Evolutionary conservation across 805 yeast genomes (phyloP), one percentile per base, ranked within the genome.

Genomic region (Metschnikowia matae): DNA sequence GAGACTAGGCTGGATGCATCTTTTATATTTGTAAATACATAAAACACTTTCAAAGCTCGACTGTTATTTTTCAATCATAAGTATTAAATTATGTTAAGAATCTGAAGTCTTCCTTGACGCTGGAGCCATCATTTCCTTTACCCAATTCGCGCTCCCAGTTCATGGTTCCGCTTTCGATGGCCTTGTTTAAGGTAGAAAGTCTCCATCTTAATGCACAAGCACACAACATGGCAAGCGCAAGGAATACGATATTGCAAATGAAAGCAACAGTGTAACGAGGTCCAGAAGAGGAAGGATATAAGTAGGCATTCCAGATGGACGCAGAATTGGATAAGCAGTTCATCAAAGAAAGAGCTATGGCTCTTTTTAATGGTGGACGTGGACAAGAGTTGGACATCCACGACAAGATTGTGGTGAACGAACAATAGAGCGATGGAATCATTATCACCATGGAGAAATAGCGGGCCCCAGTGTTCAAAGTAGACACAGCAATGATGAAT

Each of bases 401-500:
- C 2, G 84, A 68, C 40, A 79, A 65, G 43, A 76, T 75, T 6
- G 75, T 71, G 15, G 81, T 78, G 62, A 78, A 80, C 0, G 82
- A 73, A 60, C 81, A 77, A 58, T 80, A 79, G 29, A 81, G 63
- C 8, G 80, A 74, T 13, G 83, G 81, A 48, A 81, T 75, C 81
- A 81, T 76, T 49, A 80, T 66, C 57, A 81, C 78, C 84, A 82
- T 80, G 20, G 84, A 77, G 54, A 80, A 77, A 56, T 80, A 81
- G 49, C 85, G 66, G 2, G 83, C 84, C 5, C 81, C 85, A 1
- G 79, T 75, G 51, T 79, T 77, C 48, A 76, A 63, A 0, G 83
- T 74, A 2, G 82, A 64, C 21, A 75, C 79, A 1, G 81, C 69
- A 15, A 81, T 70, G 38, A 77, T 71, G 55, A 78, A 80, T 1